Base-by-base conservation (phyloP, 2,329 filamentous ascomycete genomes). In the Arthrinium phaeospermum region DNA sequence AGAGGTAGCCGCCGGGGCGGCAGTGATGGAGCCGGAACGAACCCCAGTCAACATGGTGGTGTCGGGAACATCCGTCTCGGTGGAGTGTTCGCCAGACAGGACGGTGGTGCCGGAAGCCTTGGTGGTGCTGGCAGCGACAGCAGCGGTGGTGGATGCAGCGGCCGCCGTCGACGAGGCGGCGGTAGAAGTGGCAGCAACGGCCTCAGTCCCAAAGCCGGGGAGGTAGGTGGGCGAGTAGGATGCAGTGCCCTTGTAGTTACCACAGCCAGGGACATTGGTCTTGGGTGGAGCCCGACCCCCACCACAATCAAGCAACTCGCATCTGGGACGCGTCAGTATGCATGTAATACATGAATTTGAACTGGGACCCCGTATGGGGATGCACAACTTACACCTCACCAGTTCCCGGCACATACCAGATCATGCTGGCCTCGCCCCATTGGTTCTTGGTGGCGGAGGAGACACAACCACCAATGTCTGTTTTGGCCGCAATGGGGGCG, bases 241-340 rank as follows among this genome's bases (percentile, higher is more conserved):
- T 22, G 82, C 87, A 37, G 88, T 90, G 74, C 90, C 90, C 2
- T 78, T 76, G 83, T 92, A 91, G 4, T 71, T 77, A 2, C 81
- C 77, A 77, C 91, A 93, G 2, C 91, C 91, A 0, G 91, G 91
- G 30, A 90, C 87, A 37, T 85, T 87, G 22, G 87, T 89, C 84
- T 90, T 92, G 73, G 90, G 88, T 3, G 91, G 89, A 12, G 90
- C 91, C 67, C 88, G 86, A 71, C 91, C 91, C 75, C 91, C 91
- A 72, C 91, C 91, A 81, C 91, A 93, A 86, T 93, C 91, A 75
- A 91, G 85, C 74, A 89, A 78, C 14, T 84, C 84, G 85, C 91
- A 93, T 45, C 67, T 68, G 67, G 41, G 37, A 10, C 12, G 24
- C 10, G 41, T 68, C 67, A 68, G n/a, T 30, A 45, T 19, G 10